These are phyloP conservation scores for Monosporascus sp. DNA, from an alignment of 2,329 filamentous ascomycete species.

Conservation along the genomic window DNA sequence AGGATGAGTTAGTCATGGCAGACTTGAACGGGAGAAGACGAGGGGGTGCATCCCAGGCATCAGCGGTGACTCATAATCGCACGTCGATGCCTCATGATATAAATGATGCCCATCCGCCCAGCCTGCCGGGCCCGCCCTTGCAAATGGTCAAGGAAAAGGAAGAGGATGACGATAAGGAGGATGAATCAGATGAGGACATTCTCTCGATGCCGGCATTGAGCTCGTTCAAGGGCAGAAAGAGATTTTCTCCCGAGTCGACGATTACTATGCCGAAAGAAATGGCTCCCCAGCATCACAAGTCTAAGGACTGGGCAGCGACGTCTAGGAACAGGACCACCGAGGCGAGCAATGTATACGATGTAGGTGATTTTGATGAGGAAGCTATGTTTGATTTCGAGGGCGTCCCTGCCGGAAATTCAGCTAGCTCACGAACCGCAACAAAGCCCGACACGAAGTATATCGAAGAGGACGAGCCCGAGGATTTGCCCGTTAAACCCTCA, in stretches of 20 bases:
- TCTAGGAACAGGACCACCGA: constrained; percentile 7
- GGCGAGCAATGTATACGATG: constrained; percentile 1
- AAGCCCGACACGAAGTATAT: constrained; percentile 23
- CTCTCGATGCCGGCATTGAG: constrained; percentile 22
- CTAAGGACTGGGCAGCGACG: constrained; percentile 1
- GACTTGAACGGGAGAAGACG: constrained; percentile 8
- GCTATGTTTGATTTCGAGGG: constrained; percentile 45
- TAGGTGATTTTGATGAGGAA: constrained; percentile 27
- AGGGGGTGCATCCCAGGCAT: constrained; percentile 5
- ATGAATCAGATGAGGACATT: constrained; percentile 18
- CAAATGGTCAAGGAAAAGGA: constrained; percentile 8
- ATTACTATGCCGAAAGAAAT: constrained; percentile 2
- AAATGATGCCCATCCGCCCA: constrained; percentile 13
- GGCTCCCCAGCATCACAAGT: neutral
- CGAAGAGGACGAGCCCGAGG: constrained; percentile 31
- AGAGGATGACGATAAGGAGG: constrained; percentile 8
- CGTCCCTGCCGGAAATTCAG: constrained; percentile 15
- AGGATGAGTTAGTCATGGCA: constrained; percentile 26
- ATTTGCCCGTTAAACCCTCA: constrained; percentile 11
- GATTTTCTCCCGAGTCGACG: constrained; percentile 13
- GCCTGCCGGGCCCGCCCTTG: constrained; percentile 6
- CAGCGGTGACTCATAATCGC: constrained; percentile 5
- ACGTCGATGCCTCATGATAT: constrained; percentile 7
- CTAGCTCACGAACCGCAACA: constrained; percentile 13
- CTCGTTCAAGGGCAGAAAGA: constrained; percentile 23